Base-by-base conservation (phyloP, 805 yeast genomes). In the Saccharomyces eubayanus region DNA sequence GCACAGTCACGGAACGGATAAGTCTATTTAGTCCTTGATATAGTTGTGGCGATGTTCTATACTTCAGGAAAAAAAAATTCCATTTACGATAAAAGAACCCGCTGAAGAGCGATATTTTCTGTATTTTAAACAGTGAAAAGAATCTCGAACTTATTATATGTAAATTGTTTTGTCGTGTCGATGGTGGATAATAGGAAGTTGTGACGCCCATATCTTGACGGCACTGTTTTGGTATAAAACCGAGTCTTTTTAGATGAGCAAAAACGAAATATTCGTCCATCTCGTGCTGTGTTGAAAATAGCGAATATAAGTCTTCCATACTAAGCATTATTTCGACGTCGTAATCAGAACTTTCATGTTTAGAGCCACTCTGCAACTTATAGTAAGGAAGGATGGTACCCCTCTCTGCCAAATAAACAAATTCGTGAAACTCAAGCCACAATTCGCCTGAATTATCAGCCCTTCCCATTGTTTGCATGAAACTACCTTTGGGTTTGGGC, bases 401-500 rank as follows among this genome's bases (percentile, higher is more conserved):
- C 63, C 98, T 74, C 65, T 91, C 96, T 1, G 84, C 79, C 53
- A 91, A 71, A 66, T 90, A 91, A 1, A 89, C 72, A 6, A 84
- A 77, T 61, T 91, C 98, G 54, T 87, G 82, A 16, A 80, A 79
- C 24, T 69, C 72, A 40, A 91, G 72, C 75, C 79, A 77, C 50
- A 81, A 71, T 3, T 75, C 70, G 1, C 79, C 80, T 2, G 72
- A 62, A 14, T 69, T 67, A 55, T 80, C 83, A 1, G 81, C 76
- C 40, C 63, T 68, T 0, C 98, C 98, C 72, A 87, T 77, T 30
- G 87, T 84, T 56, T 81, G 82, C 60, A 89, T 77, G 62, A 81
- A 87, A 41, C 83, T 82, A 0, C 97, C 97, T 56, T 77, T 79
- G 0, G 90, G 83, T n/a, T 72, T 66, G 5, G 69, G 65, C 1